Conservation (phyloP, 345 rosid genomes). For the Sisymbrium altissimum region DNA sequence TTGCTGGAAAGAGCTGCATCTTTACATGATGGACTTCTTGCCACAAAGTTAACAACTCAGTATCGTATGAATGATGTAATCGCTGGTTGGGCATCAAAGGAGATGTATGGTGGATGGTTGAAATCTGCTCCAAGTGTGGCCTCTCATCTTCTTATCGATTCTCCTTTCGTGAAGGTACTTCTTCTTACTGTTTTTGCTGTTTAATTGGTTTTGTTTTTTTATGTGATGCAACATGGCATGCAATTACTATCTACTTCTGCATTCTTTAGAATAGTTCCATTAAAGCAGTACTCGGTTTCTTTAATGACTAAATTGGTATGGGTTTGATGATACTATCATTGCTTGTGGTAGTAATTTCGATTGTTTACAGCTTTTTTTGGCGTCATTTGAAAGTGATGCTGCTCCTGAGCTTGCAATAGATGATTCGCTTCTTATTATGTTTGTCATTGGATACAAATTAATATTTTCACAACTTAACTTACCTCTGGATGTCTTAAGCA, state of each 20-base stretch:
- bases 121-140: slow-evolving; percentile 71
- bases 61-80: slow-evolving; percentile 96
- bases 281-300: not conserved
- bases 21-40: slow-evolving; percentile 72
- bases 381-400: not conserved
- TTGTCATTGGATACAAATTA: not conserved
- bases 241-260: not conserved
- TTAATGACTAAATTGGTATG: not conserved
- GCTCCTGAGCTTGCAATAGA: not conserved
- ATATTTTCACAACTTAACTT: not conserved
- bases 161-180: slow-evolving; percentile 95
- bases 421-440: slow-evolving; percentile 3
- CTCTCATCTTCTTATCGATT: slow-evolving; percentile 81
- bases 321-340: not conserved
- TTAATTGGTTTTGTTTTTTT: slow-evolving; percentile 16
- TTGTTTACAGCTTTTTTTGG: not conserved
- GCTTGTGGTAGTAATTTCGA: not conserved
- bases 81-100: slow-evolving; percentile 97
- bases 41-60: slow-evolving; percentile 68
- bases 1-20: slow-evolving; percentile 76
- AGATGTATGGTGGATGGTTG: slow-evolving; percentile 84
- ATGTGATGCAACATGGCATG: not conserved
- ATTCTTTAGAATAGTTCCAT: not conserved
- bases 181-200: slow-evolving; percentile 6
- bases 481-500: not conserved